Percentiles rank a stretch among this genome's conserved stretches.
Evolutionary conservation across 148 eudicot genomes (phyloP).

Genomic region (Chenopodium quinoa): DNA sequence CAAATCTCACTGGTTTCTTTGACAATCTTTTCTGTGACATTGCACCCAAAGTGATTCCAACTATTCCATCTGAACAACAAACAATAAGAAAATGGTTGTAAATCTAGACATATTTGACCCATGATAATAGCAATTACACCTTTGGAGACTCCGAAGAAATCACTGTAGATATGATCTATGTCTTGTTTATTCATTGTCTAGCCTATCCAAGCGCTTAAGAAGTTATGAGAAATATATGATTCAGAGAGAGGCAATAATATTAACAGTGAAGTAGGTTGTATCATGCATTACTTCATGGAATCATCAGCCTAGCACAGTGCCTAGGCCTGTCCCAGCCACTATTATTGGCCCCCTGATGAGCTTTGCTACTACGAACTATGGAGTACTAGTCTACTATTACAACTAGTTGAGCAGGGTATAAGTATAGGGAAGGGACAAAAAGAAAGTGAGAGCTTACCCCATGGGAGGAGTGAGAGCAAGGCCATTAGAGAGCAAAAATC

Average conservation of each 20-base stretch:
- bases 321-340: too few species aligned
- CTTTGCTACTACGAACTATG: too few species aligned
- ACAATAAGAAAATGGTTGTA: background rate
- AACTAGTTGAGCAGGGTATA: background rate
- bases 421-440: background rate
- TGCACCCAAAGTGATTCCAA: slow-evolving; percentile 44
- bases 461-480: slow-evolving; percentile 38
- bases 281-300: too few species aligned
- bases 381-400: too few species aligned
- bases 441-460: slow-evolving; percentile 20
- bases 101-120: background rate
- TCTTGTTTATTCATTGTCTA: too few species aligned
- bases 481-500: slow-evolving; percentile 38
- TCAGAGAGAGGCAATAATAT: too few species aligned
- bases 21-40: slow-evolving; percentile 30
- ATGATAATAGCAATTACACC: background rate
- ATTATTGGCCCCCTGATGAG: too few species aligned
- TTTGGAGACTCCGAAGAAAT: background rate
- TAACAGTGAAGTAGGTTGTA: too few species aligned
- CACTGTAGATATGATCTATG: too few species aligned
- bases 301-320: too few species aligned
- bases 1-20: slow-evolving; percentile 34
- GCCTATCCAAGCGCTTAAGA: too few species aligned
- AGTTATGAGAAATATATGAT: too few species aligned
- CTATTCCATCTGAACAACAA: slow-evolving; percentile 36